Evolutionary conservation across 2,329 filamentous ascomycete genomes (phyloP).

Genomic region (Diplocarpon rosae): DNA sequence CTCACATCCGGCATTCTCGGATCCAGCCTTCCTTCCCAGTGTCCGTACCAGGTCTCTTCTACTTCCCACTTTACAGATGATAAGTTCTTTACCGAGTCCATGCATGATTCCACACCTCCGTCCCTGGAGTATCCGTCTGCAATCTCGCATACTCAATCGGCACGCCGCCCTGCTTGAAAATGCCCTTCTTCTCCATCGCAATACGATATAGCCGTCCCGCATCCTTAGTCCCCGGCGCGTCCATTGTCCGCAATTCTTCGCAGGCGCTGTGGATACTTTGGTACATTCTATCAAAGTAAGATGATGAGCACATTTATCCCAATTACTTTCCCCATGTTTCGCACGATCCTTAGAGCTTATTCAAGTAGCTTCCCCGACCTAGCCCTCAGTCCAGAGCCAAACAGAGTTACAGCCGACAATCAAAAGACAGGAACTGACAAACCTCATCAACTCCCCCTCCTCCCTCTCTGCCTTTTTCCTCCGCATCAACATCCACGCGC

Average conservation of each 20-base stretch:
- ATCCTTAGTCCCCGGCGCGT: conserved; percentile 30
- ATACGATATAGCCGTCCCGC: conserved; percentile 72
- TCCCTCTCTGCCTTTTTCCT: conserved; percentile 53
- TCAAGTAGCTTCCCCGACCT: background rate
- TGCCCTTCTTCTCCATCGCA: conserved; percentile 82
- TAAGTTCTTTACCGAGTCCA: conserved; percentile 55
- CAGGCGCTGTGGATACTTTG: conserved; percentile 75
- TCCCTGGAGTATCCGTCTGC: conserved; percentile 72
- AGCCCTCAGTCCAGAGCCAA: background rate
- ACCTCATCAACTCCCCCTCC: conserved; percentile 62
- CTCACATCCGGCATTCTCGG: too few species aligned
- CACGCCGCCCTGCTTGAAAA: conserved; percentile 61
- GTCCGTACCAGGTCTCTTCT: too few species aligned
- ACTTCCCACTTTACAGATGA: too few species aligned
- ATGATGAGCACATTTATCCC: background rate
- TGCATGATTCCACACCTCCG: conserved; percentile 80
- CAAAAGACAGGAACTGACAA: conserved; percentile 21
- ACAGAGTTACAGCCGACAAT: background rate
- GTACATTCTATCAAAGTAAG: conserved; percentile 39
- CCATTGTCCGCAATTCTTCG: conserved; percentile 62
- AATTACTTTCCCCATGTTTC: background rate
- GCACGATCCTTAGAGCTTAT: background rate
- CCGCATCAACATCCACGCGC: conserved; percentile 78
- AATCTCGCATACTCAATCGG: conserved; percentile 85
- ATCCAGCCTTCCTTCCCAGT: too few species aligned